phyloP scores from a whole-genome alignment of 2,329 filamentous ascomycete species.

The Alternaria triticina region DNA sequence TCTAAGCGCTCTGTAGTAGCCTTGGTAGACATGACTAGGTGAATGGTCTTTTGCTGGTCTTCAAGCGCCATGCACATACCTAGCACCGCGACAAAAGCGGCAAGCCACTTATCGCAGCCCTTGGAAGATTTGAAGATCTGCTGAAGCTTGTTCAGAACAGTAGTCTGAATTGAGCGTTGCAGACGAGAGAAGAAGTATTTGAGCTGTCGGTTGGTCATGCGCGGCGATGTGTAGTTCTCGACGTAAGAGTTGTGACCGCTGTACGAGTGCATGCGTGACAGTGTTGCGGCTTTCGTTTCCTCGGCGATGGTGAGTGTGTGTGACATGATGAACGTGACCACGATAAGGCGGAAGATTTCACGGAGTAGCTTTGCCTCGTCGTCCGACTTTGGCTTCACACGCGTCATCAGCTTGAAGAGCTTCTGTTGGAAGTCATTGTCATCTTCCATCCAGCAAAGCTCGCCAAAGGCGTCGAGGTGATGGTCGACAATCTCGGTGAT shows the following conservation, averaged over 20 bases:
- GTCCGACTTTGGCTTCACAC: conserved; percentile 48
- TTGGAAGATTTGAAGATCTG: conserved; percentile 54
- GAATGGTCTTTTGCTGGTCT: conserved; percentile 55
- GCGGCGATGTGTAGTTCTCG: conserved; percentile 48
- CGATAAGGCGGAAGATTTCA: conserved; percentile 54
- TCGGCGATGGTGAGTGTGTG: conserved; percentile 55
- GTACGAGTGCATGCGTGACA: conserved; percentile 50
- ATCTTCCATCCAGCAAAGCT: conserved; percentile 54
- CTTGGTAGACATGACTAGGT: conserved; percentile 52
- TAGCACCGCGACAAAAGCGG: conserved; percentile 54
- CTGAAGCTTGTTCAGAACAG: conserved; percentile 55
- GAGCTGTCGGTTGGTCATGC: conserved; percentile 57
- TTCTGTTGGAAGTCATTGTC: conserved; percentile 53
- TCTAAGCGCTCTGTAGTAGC: conserved; percentile 39
- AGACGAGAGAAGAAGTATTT: conserved; percentile 58
- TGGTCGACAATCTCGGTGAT: conserved; percentile 52
- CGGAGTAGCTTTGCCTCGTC: conserved; percentile 51
- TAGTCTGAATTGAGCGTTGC: conserved; percentile 50
- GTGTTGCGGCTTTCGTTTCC: conserved; percentile 44
- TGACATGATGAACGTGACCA: conserved; percentile 58
- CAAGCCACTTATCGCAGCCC: conserved; percentile 55
- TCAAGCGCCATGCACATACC: conserved; percentile 58
- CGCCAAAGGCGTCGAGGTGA: conserved; percentile 51
- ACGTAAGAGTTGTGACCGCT: conserved; percentile 36
- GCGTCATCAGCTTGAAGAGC: conserved; percentile 52